phyloP scores from a whole-genome alignment of 1,284 basidiomycete genomes.

The Ustilago shanxiensis region DNA sequence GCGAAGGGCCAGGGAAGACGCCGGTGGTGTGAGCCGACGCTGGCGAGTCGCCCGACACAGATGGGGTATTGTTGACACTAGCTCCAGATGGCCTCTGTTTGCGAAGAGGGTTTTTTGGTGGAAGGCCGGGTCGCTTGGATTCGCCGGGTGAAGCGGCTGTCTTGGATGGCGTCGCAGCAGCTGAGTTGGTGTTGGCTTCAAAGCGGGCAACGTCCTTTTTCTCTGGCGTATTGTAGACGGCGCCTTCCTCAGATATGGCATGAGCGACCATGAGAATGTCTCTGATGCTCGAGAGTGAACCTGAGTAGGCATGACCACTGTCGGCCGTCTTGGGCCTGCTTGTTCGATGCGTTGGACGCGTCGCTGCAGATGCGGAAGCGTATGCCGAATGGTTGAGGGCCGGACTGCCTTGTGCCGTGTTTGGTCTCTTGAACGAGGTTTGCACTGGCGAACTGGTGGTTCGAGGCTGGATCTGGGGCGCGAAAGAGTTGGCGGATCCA shows the following conservation, averaged over 20 bases:
- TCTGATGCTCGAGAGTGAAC: conserved; percentile 37
- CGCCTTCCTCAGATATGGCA: conserved; percentile 41
- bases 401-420: conserved; percentile 23
- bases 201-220: conserved; percentile 20
- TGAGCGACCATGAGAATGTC: conserved; percentile 39
- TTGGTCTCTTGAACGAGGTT: conserved; percentile 14
- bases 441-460: conserved; percentile 42
- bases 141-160: conserved; percentile 12
- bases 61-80: conserved; percentile 26
- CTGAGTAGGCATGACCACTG: conserved; percentile 25
- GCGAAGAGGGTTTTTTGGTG: conserved; percentile 52
- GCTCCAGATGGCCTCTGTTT: conserved; percentile 36
- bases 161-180: neutral
- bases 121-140: conserved; percentile 32
- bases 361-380: neutral
- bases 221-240: conserved; percentile 36
- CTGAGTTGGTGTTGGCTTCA: neutral
- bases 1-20: conserved; percentile 21
- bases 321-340: conserved; percentile 40
- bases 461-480: conserved; percentile 45
- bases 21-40: conserved; percentile 20
- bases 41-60: conserved; percentile 28
- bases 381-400: conserved; percentile 10
- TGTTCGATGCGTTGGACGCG: conserved; percentile 11
- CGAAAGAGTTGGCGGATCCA: conserved; percentile 16